These are phyloP conservation scores for Glycine soja DNA, from an alignment of 306 rosid genomes.

Conservation along the genomic window DNA sequence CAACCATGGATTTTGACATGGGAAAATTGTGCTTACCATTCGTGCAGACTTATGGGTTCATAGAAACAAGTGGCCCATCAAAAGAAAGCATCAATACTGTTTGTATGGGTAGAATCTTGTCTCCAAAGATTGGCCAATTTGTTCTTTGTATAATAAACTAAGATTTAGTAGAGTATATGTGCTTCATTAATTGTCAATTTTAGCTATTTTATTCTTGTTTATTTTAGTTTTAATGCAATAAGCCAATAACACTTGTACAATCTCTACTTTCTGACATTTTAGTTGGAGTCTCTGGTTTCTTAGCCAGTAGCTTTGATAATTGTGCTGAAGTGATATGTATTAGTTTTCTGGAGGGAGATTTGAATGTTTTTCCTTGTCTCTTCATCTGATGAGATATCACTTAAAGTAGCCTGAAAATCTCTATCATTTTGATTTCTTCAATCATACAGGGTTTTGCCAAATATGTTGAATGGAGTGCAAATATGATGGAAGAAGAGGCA, in stretches of 20 bases:
- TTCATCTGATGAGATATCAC: constrained; percentile 10
- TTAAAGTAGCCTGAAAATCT: constrained; percentile 12
- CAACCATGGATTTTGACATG: constrained; percentile 6
- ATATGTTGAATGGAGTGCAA: constrained; percentile 93
- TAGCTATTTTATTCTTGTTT: background rate
- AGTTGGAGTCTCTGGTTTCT: constrained; percentile 23
- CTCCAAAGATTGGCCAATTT: constrained; percentile 14
- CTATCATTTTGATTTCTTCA: constrained; percentile 13
- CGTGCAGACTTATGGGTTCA: background rate
- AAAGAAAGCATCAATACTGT: constrained; percentile 11
- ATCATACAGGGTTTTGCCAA: constrained; percentile 70
- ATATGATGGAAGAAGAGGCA: constrained; percentile 86
- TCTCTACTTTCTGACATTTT: constrained; percentile 3
- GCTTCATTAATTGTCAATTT: background rate
- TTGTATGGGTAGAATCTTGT: constrained; percentile 25
- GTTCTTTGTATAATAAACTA: background rate
- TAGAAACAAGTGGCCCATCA: background rate
- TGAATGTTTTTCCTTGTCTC: background rate
- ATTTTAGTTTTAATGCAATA: background rate
- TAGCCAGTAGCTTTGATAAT: constrained; percentile 5
- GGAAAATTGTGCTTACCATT: constrained; percentile 4
- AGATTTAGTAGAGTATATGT: background rate
- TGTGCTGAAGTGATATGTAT: background rate
- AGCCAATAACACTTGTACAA: background rate
- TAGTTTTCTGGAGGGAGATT: constrained; percentile 21